phyloP scores from a whole-genome alignment of 2,329 filamentous ascomycete species.

The Beauveria caledonica region DNA sequence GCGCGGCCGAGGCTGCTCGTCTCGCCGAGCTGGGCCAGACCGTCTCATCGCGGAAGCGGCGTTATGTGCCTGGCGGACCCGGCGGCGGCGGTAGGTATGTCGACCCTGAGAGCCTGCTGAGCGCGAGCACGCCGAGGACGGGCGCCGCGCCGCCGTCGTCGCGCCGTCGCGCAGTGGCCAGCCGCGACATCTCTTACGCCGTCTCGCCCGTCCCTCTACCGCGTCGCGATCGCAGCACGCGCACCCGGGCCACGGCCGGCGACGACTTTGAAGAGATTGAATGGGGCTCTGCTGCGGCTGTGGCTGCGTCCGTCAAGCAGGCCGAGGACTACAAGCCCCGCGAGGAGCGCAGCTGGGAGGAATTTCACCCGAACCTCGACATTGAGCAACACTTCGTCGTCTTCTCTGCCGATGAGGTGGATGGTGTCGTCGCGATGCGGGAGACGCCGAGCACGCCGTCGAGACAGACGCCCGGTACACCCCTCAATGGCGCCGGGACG shows the following conservation, averaged over 20 bases:
- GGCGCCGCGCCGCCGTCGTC: constrained; percentile 27
- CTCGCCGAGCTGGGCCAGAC: constrained; percentile 43
- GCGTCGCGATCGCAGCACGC: constrained; percentile 49
- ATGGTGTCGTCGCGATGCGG: constrained; percentile 55
- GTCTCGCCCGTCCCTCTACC: constrained; percentile 36
- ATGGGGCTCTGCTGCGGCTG: constrained; percentile 77
- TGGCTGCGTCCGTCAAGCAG: constrained; percentile 79
- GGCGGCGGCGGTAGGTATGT: constrained; percentile 80
- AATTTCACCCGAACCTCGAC: constrained; percentile 93
- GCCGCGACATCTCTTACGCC: constrained; percentile 34
- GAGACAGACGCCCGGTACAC: constrained; percentile 30
- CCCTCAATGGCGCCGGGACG: constrained; percentile 36
- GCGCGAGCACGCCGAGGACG: constrained; percentile 44
- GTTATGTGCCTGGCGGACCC: constrained; percentile 79
- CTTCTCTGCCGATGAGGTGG: constrained; percentile 76
- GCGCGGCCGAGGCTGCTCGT: constrained; percentile 28
- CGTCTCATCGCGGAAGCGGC: constrained; percentile 55
- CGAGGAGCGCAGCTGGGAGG: constrained; percentile 94
- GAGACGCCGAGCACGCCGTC: constrained; percentile 29
- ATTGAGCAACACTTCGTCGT: constrained; percentile 74
- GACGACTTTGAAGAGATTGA: constrained; percentile 54
- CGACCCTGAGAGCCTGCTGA: constrained; percentile 50
- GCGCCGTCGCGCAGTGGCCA: constrained; percentile 14
- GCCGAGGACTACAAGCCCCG: constrained; percentile 95
- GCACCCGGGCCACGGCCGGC: constrained; percentile 44